phyloP scores from a whole-genome alignment of 805 yeast genomes.

The Nakazawaea wickerhamii region DNA sequence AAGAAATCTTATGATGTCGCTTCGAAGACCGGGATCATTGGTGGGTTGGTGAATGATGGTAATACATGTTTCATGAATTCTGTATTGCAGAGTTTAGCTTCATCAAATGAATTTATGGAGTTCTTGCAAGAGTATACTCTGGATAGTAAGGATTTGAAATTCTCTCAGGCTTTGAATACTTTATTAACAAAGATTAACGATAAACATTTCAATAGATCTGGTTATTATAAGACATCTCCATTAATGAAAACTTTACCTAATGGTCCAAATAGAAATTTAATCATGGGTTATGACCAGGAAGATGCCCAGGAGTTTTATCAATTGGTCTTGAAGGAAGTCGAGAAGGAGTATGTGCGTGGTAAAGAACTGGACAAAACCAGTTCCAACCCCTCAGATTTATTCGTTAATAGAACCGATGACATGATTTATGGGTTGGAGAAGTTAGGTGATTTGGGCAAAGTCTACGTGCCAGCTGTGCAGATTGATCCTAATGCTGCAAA shows the following conservation, averaged over 20 bases:
- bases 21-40: conserved; percentile 65
- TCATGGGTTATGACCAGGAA: conserved; percentile 86
- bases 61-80: conserved; percentile 94
- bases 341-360: conserved; percentile 39
- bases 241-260: conserved; percentile 60
- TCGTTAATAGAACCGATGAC: conserved; percentile 19
- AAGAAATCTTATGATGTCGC: conserved; percentile 28
- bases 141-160: conserved; percentile 25
- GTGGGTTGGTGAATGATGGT: conserved; percentile 86
- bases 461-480: conserved; percentile 67
- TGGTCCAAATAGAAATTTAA: conserved; percentile 71
- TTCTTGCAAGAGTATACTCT: conserved; percentile 46
- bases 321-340: conserved; percentile 61
- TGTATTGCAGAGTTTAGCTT: conserved; percentile 78
- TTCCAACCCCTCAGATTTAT: conserved; percentile 7
- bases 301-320: conserved; percentile 97
- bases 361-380: not conserved
- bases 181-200: conserved; percentile 52
- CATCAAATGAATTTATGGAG: conserved; percentile 53
- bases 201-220: conserved; percentile 48
- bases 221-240: conserved; percentile 55
- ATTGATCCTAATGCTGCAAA: conserved; percentile 64
- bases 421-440: conserved; percentile 34
- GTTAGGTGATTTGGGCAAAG: conserved; percentile 56
- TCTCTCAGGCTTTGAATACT: conserved; percentile 48